Percentiles rank a stretch among this genome's conserved stretches.
Conservation (phyloP, 345 rosid genomes). For the Dipteronia sinensis region DNA sequence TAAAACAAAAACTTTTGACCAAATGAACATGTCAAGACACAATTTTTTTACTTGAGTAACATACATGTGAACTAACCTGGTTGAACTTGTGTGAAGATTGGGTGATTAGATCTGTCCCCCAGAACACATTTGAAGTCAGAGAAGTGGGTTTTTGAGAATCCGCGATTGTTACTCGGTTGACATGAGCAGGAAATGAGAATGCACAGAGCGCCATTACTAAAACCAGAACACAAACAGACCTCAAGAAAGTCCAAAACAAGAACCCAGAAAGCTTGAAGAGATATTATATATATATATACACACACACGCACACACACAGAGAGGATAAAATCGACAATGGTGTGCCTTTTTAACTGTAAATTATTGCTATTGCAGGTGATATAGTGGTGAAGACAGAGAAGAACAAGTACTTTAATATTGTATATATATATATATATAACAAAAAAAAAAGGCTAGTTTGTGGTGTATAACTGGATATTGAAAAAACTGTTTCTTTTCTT, state of each 20-base stretch:
- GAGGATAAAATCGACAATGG: neutral
- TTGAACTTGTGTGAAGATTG: conserved; percentile 40
- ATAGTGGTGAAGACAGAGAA: neutral
- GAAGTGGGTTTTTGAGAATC: conserved; percentile 44
- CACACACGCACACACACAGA: no score
- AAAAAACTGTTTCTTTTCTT: neutral
- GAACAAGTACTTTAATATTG: neutral
- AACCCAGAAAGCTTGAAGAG: neutral
- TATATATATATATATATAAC: no score
- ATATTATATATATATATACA: neutral
- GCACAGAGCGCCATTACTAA: conserved; percentile 66
- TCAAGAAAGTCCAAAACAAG: neutral
- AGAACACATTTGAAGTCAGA: conserved; percentile 44
- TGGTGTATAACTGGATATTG: neutral
- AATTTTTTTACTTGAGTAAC: neutral
- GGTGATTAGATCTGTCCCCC: conserved; percentile 50
- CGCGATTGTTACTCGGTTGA: conserved; percentile 33
- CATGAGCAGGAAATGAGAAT: conserved; percentile 62
- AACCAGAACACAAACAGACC: neutral
- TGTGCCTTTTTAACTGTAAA: neutral
- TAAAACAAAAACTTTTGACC: conserved; percentile 12
- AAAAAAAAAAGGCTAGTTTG: neutral
- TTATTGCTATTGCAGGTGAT: neutral
- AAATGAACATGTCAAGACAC: conserved; percentile 13
- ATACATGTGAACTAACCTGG: conserved; percentile 33